A percentile compares a stretch with the other conserved stretches of the same genome.
These are phyloP conservation scores for Neurospora africana DNA, from an alignment of 495 filamentous ascomycete genomes.

Conservation along the genomic window DNA sequence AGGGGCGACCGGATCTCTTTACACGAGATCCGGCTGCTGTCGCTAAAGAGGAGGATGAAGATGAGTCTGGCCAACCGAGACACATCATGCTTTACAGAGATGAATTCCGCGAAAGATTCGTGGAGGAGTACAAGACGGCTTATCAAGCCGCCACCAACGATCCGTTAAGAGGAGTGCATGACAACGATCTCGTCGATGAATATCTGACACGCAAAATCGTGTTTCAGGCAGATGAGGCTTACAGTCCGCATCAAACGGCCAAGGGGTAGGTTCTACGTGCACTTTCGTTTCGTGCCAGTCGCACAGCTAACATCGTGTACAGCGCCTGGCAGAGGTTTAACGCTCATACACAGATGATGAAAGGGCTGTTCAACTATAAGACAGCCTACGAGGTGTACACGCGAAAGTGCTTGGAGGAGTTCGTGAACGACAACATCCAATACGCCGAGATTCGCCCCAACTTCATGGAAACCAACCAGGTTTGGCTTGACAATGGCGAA, in stretches of 20 bases:
- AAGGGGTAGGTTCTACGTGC: slow-evolving; percentile 20
- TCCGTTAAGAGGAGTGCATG: too few relatives aligned
- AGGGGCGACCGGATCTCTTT: slow-evolving; percentile 10
- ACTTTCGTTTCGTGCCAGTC: neutral
- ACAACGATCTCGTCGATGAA: slow-evolving; percentile 15
- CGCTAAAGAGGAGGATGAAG: slow-evolving; percentile 9
- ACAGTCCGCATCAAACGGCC: slow-evolving; percentile 27
- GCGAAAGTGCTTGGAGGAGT: slow-evolving; percentile 35
- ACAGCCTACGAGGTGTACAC: slow-evolving; percentile 41
- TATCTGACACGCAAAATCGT: slow-evolving; percentile 42
- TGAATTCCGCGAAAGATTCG: slow-evolving; percentile 22
- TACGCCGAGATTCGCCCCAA: slow-evolving; percentile 50
- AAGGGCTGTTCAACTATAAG: slow-evolving; percentile 48
- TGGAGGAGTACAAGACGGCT: neutral
- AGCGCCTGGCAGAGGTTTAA: slow-evolving; percentile 48
- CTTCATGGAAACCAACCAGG: slow-evolving; percentile 44
- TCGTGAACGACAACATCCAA: slow-evolving; percentile 43
- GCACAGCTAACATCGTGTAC: neutral
- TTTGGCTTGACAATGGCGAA: slow-evolving; percentile 35
- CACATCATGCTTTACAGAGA: slow-evolving; percentile 15
- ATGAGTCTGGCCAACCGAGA: slow-evolving; percentile 24
- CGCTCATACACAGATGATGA: slow-evolving; percentile 48
- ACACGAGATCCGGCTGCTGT: neutral
- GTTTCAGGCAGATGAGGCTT: slow-evolving; percentile 38
- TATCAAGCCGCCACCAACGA: too few relatives aligned